phyloP scores from a whole-genome alignment of 352 stramenopile species.

The Phytophthora syringae region DNA sequence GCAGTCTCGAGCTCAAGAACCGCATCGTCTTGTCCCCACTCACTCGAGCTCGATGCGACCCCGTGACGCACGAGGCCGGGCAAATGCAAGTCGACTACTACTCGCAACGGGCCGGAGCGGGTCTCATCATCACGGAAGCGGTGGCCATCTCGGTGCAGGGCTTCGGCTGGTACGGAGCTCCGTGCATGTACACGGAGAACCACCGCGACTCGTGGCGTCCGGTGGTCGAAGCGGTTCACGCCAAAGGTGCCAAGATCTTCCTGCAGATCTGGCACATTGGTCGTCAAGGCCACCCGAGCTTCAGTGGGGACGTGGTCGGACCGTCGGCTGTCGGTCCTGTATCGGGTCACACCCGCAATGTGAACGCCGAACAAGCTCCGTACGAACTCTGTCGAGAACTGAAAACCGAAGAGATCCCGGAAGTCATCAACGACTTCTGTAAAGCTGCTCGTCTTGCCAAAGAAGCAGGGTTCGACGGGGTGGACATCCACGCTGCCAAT shows the following conservation, averaged over 20 bases:
- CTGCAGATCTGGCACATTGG: conserved; percentile 77
- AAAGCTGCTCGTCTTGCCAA: conserved; percentile 60
- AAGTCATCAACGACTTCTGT: conserved; percentile 71
- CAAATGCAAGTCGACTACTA: conserved; percentile 55
- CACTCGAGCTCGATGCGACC: conserved; percentile 33
- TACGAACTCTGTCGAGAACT: conserved; percentile 60
- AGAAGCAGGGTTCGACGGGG: conserved; percentile 70
- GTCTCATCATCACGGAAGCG: conserved; percentile 41
- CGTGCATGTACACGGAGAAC: conserved; percentile 51
- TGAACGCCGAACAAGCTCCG: conserved; percentile 30
- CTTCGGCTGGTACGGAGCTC: conserved; percentile 48
- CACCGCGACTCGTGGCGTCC: conserved; percentile 51
- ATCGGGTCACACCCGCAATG: conserved; percentile 33
- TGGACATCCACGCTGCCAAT: conserved; percentile 81
- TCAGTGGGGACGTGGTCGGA: conserved; percentile 44
- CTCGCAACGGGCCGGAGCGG: conserved; percentile 28
- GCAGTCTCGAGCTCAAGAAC: conserved; percentile 42
- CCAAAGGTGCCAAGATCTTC: conserved; percentile 57
- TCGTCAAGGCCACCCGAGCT: conserved; percentile 48
- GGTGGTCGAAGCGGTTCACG: conserved; percentile 70
- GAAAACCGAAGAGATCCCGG: conserved; percentile 69
- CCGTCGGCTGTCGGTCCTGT: conserved; percentile 41
- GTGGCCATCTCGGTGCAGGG: conserved; percentile 40
- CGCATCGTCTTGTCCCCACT: conserved; percentile 49
- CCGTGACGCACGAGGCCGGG: conserved; percentile 31